These are phyloP conservation scores for Xylaria grammica DNA, from an alignment of 495 filamentous ascomycete species.

Conservation along the genomic window DNA sequence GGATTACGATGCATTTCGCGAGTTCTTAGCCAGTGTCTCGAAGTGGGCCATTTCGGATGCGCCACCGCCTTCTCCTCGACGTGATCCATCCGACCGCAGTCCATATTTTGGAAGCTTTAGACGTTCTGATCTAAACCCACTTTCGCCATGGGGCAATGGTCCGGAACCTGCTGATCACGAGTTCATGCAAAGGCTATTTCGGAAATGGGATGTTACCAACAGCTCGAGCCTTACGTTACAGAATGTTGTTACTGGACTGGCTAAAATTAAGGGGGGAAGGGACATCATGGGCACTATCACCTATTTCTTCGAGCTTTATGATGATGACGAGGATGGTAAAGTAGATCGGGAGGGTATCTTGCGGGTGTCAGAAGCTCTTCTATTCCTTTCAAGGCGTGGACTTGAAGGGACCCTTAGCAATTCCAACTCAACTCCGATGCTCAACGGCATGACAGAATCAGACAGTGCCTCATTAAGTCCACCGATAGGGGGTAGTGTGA, in stretches of 20 bases:
- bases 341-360: conserved; percentile 98
- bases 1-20: conserved; percentile 95
- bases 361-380: conserved; percentile 88
- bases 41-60: conserved; percentile 89
- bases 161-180: conserved; percentile 93
- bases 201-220: conserved; percentile 81
- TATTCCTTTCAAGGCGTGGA: conserved; percentile 89
- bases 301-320: conserved; percentile 97
- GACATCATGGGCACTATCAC: conserved; percentile 97
- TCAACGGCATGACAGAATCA: conserved; percentile 43
- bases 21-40: conserved; percentile 86
- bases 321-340: conserved; percentile 86
- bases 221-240: conserved; percentile 79
- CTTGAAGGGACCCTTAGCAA: conserved; percentile 73
- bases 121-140: conserved; percentile 40
- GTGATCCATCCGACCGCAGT: conserved; percentile 56
- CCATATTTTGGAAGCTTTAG: conserved; percentile 59
- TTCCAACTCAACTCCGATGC: conserved; percentile 40
- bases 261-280: conserved; percentile 84
- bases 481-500: conserved; percentile 50
- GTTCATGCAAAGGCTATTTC: conserved; percentile 88
- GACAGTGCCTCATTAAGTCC: conserved; percentile 33
- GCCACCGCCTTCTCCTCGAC: conserved; percentile 63
- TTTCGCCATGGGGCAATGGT: conserved; percentile 75
- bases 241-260: conserved; percentile 88